Evolutionary conservation across 768 basidiomycete genomes (phyloP), one percentile per base, ranked within the genome.

Genomic region (Obba rivulosa): DNA sequence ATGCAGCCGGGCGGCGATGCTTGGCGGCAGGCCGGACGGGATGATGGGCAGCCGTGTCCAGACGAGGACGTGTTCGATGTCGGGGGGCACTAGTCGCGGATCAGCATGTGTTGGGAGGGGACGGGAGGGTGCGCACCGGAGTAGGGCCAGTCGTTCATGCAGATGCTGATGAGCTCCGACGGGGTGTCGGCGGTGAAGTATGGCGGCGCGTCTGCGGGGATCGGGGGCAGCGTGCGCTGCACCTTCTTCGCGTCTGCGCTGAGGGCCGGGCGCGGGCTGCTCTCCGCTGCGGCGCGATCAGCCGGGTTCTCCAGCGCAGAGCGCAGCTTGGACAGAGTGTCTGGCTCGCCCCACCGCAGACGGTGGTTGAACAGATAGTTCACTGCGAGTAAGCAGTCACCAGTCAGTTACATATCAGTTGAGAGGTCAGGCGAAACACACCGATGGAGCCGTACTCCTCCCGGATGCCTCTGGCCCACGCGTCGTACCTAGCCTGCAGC

Each of bases 111-210:
- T 25, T 9, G 43, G 41, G 9, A 46, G 48, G n/a, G 9, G 40
- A 34, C 22, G 34, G 13, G 14, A 20, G 16, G 18, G 38, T 23
- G 20, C 72, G 46, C 57, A 85, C 87, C 80, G 7, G 87, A 90
- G 64, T 93, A 93, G 0, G 90, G 90, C 90, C 90, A 93, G 61
- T 91, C 88, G 58, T 92, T 90, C 57, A 72, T 81, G 40, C 85
- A 85, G 52, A 91, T 80, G 57, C 81, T 85, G 54, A 88, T 68
- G 45, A 79, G 68, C 31, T 79, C 68, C 11, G 71, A 56, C 0
- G 84, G 77, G 8, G 80, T 81, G 53, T 83, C 71, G 11, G 76
- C 76, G 25, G 72, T 80, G 64, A 92, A 92, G 63, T 86, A 87
- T 11, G 71, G 66, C 7, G 79, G 80, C 2, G 66, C 62, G 45